Conservation (phyloP, 495 filamentous ascomycete species). For the Aspergillus asperescens region DNA sequence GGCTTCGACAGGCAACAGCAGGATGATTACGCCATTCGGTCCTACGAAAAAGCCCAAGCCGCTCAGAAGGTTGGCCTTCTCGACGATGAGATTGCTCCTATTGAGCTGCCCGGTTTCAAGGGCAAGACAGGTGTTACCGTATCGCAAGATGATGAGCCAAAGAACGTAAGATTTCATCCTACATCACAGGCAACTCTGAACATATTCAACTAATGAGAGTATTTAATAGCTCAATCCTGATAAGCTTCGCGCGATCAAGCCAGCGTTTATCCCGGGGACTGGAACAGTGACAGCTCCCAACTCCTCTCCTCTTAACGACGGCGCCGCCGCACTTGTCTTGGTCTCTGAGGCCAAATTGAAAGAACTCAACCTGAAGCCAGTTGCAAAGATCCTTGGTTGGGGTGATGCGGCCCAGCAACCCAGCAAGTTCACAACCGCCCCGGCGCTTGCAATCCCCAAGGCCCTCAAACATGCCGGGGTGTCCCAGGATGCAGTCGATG, state of each 20-base stretch:
- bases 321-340: conserved; percentile 82
- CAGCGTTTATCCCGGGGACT: conserved; percentile 71
- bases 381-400: conserved; percentile 96
- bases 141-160: conserved; percentile 88
- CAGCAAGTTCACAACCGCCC: conserved; percentile 91
- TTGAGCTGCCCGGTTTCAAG: conserved; percentile 80
- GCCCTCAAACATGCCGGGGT: conserved; percentile 87
- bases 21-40: conserved; percentile 88
- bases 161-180: conserved; percentile 56
- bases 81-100: conserved; percentile 78
- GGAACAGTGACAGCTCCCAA: conserved; percentile 97
- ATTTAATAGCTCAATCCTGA: conserved; percentile 70
- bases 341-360: conserved; percentile 86
- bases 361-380: conserved; percentile 78
- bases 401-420: conserved; percentile 87
- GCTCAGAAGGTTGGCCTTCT: conserved; percentile 76
- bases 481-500: conserved; percentile 69
- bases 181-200: background rate
- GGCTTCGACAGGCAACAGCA: conserved; percentile 73
- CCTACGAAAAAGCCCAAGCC: conserved; percentile 84
- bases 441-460: conserved; percentile 93
- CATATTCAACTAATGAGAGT: background rate
- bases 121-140: conserved; percentile 82
- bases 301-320: conserved; percentile 92
- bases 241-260: conserved; percentile 78